Evolutionary conservation across 2,329 filamentous ascomycete genomes (phyloP).

Genomic region (Lecanicillium sp.): DNA sequence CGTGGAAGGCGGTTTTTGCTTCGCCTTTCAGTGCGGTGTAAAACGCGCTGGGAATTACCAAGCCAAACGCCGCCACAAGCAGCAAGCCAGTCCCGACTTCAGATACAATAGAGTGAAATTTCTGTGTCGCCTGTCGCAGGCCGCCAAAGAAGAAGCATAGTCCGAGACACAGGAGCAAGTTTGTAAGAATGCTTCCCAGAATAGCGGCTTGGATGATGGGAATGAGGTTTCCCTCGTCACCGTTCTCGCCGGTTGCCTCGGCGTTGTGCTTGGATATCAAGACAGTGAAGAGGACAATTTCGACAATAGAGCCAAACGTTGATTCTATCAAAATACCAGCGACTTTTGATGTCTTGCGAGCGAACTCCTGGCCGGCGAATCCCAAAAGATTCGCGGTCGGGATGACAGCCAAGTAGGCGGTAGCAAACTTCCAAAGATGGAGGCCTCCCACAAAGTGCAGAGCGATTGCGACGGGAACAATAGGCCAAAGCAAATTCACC

Average conservation of each 20-base stretch:
- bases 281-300: slow-evolving; percentile 61
- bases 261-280: slow-evolving; percentile 34
- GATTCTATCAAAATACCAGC: slow-evolving; percentile 43
- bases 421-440: slow-evolving; percentile 36
- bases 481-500: slow-evolving; percentile 40
- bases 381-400: slow-evolving; percentile 40
- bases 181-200: slow-evolving; percentile 60
- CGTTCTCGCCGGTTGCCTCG: slow-evolving; percentile 11
- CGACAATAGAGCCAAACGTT: slow-evolving; percentile 54
- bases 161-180: slow-evolving; percentile 58
- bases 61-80: slow-evolving; percentile 44
- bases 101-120: slow-evolving; percentile 57
- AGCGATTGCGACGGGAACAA: slow-evolving; percentile 36
- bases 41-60: slow-evolving; percentile 26
- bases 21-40: slow-evolving; percentile 26
- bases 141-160: slow-evolving; percentile 61
- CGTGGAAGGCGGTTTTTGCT: slow-evolving; percentile 13
- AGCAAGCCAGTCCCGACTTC: slow-evolving; percentile 60
- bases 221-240: slow-evolving; percentile 31
- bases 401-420: slow-evolving; percentile 39
- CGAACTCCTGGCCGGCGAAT: slow-evolving; percentile 46
- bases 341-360: slow-evolving; percentile 57
- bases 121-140: slow-evolving; percentile 47
- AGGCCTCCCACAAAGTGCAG: slow-evolving; percentile 26
- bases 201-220: slow-evolving; percentile 62